Conservation (phyloP, 352 stramenopile genomes). For the Pythium insidiosum region DNA sequence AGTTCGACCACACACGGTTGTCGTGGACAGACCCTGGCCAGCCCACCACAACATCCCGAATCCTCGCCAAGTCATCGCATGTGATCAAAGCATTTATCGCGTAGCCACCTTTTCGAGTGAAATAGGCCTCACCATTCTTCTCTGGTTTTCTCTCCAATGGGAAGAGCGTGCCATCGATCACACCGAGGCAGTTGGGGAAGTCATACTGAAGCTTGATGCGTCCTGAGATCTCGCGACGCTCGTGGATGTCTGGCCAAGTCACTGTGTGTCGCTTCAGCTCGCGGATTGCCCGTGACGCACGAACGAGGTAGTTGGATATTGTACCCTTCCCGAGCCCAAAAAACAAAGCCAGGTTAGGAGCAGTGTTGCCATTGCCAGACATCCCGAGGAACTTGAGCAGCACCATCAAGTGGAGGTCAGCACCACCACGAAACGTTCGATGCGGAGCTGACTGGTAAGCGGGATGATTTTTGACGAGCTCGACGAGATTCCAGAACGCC, state of each 20-base stretch:
- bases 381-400: slow-evolving; percentile 21
- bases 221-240: neutral
- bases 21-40: slow-evolving; percentile 23
- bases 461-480: slow-evolving; percentile 3
- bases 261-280: neutral
- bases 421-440: slow-evolving; percentile 12
- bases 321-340: slow-evolving; percentile 15
- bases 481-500: slow-evolving; percentile 3
- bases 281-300: neutral
- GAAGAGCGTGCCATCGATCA: slow-evolving; percentile 17
- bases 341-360: slow-evolving; percentile 12
- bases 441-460: slow-evolving; percentile 2
- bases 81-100: slow-evolving; percentile 12
- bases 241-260: slow-evolving; percentile 6
- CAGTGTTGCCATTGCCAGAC: slow-evolving; percentile 15
- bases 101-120: slow-evolving; percentile 16
- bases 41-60: slow-evolving; percentile 12
- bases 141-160: slow-evolving; percentile 13
- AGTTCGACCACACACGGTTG: slow-evolving; percentile 19
- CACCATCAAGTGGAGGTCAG: slow-evolving; percentile 13
- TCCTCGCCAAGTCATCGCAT: slow-evolving; percentile 15
- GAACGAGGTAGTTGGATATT: slow-evolving; percentile 11
- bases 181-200: slow-evolving; percentile 18
- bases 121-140: slow-evolving; percentile 22
- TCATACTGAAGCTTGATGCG: slow-evolving; percentile 7